Base-by-base conservation (phyloP, 2,329 filamentous ascomycete genomes). In the Aspergillus sp. region DNA sequence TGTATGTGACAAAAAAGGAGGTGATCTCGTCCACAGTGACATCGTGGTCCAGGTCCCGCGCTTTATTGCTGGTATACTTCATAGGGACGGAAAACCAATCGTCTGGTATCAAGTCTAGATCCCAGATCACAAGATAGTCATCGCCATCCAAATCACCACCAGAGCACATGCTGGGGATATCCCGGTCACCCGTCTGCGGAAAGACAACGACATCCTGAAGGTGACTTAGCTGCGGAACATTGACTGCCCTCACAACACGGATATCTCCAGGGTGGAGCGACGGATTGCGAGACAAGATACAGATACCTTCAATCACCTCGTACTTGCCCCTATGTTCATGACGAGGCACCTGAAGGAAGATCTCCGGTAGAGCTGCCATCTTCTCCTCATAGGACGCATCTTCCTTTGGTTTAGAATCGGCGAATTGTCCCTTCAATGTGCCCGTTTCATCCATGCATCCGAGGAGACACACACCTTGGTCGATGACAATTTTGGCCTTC, bases 131-230 rank as follows among this genome's bases (percentile, higher is more conserved):
- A 34, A 96, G 80, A 53, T 86, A 98, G 52, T 98, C 91, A 48
- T 98, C 91, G 0, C 91, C 91, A 51, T 98, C 91, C 0, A 98
- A 71, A 51, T 98, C 91, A 0, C 91, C 91, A 2, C 91, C 91
- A 3, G 91, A 94, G 42, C 91, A 86, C 89, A 96, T 96, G 49
- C 82, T 86, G 1, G 88, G 78, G 14, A 98, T 64, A 41, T 93
- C 86, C 11, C 82, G 71, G 50, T 95, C 86, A 0, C 89, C 89
- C 0, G 67, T 80, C 22, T 83, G 76, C 1, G 91, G 85, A 30
- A 98, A 80, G 0, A 96, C 86, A 1, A 96, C 80, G 1, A 93
- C 83, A 51, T 96, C 80, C 35, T 74, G 79, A 3, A 95, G 68
- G 48, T 95, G 84, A 28, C 69, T 74, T 3, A 98, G 65, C n/a